phyloP scores from a whole-genome alignment of 805 yeast genomes.

The Ogataea ganodermae region DNA sequence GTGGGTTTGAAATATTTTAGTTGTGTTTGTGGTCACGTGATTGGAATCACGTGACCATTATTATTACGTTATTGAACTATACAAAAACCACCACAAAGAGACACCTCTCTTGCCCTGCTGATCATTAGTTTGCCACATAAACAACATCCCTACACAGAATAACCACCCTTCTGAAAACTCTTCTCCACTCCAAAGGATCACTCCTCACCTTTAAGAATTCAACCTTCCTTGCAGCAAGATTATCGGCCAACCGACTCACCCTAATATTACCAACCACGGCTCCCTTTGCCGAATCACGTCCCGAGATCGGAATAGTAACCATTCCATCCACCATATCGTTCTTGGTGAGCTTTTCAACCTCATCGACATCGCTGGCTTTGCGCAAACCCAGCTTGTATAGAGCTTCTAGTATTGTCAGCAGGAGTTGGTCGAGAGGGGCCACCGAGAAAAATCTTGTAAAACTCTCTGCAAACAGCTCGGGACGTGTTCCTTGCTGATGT shows the following conservation, averaged over 20 bases:
- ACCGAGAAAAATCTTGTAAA: slow-evolving; percentile 55
- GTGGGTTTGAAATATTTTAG: neutral
- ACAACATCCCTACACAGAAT: slow-evolving; percentile 59
- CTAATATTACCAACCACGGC: slow-evolving; percentile 49
- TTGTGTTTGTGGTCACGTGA: neutral
- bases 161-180: slow-evolving; percentile 59
- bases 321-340: slow-evolving; percentile 32
- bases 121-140: slow-evolving; percentile 36
- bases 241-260: slow-evolving; percentile 41
- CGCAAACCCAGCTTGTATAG: slow-evolving; percentile 45
- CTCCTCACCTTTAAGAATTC: slow-evolving; percentile 59
- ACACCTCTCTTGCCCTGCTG: no score
- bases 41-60: neutral
- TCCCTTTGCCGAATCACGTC: slow-evolving; percentile 47
- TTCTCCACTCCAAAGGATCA: slow-evolving; percentile 76
- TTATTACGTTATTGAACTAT: neutral
- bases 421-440: slow-evolving; percentile 43
- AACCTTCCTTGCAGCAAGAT: slow-evolving; percentile 45
- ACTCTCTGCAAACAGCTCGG: slow-evolving; percentile 41
- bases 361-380: slow-evolving; percentile 16
- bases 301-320: slow-evolving; percentile 41
- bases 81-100: no score
- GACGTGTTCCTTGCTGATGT: slow-evolving; percentile 21
- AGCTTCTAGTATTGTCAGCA: slow-evolving; percentile 44
- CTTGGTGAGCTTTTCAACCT: slow-evolving; percentile 28